These are phyloP conservation scores for Psilocybe tampanensis DNA, from an alignment of 768 basidiomycete genomes.

Conservation along the genomic window DNA sequence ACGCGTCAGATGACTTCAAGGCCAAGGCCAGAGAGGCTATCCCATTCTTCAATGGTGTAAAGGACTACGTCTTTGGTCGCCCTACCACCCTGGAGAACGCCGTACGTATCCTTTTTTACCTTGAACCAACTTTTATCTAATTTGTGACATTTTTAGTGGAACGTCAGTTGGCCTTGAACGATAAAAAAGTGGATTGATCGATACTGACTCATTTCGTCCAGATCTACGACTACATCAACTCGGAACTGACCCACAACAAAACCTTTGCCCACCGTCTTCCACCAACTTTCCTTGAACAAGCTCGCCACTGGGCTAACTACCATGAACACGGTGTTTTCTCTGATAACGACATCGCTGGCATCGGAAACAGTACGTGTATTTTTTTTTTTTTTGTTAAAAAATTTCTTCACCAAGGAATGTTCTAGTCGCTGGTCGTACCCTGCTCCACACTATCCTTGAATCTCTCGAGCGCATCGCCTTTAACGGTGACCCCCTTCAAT, in stretches of 20 bases:
- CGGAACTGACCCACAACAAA: slow-evolving; percentile 79
- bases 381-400: not conserved
- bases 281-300: slow-evolving; percentile 76
- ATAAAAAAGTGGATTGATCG: not conserved
- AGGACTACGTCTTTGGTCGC: slow-evolving; percentile 74
- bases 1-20: slow-evolving; percentile 70
- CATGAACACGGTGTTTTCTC: slow-evolving; percentile 81
- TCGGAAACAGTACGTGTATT: slow-evolving; percentile 73
- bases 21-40: slow-evolving; percentile 53
- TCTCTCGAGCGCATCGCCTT: slow-evolving; percentile 80
- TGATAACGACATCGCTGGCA: slow-evolving; percentile 55
- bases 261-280: slow-evolving; percentile 79
- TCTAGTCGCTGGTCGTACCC: slow-evolving; percentile 80
- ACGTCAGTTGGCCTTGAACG: slow-evolving; percentile 56
- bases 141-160: slow-evolving; percentile 55
- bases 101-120: slow-evolving; percentile 38
- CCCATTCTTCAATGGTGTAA: slow-evolving; percentile 66
- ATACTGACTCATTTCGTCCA: slow-evolving; percentile 26
- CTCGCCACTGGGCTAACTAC: slow-evolving; percentile 74
- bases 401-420: no score
- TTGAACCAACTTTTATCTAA: not conserved
- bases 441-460: slow-evolving; percentile 69
- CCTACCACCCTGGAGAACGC: slow-evolving; percentile 69
- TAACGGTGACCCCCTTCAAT: slow-evolving; percentile 77
- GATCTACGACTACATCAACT: slow-evolving; percentile 80